Evolutionary conservation across 1,284 basidiomycete species (phyloP).

Genomic region (Dichomitus squalens): DNA sequence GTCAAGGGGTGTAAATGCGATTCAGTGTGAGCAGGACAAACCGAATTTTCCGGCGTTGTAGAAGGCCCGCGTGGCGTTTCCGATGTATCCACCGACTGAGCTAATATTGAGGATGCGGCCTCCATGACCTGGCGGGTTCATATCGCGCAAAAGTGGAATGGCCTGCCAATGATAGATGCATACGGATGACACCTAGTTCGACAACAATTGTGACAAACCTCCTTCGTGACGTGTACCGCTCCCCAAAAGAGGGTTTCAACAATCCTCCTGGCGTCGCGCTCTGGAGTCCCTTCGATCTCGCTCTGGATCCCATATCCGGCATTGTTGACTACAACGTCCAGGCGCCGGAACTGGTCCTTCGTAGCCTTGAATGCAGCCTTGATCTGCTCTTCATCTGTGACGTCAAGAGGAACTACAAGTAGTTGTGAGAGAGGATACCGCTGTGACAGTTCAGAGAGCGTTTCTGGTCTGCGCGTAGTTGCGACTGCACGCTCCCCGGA

Average conservation of each 20-base stretch:
- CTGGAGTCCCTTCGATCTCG: conserved; percentile 39
- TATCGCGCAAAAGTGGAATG: conserved; percentile 41
- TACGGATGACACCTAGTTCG: too few relatives aligned
- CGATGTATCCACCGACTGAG: conserved; percentile 30
- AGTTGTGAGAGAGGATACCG: conserved; percentile 28
- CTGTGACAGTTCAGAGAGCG: conserved; percentile 25
- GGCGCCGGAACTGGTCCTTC: conserved; percentile 38
- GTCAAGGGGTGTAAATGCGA: too few relatives aligned
- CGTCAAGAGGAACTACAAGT: conserved; percentile 43
- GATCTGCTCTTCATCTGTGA: conserved; percentile 35
- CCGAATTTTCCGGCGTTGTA: conserved; percentile 36
- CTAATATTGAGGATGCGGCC: conserved; percentile 37
- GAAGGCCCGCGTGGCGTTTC: conserved; percentile 27
- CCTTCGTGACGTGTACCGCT: conserved; percentile 33
- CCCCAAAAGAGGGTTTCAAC: conserved; percentile 45
- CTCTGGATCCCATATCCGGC: conserved; percentile 36
- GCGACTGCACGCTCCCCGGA: conserved; percentile 36
- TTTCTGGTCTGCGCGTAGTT: conserved; percentile 32
- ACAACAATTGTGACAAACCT: too few relatives aligned
- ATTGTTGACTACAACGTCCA: conserved; percentile 50
- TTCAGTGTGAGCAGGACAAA: too few relatives aligned
- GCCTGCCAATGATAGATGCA: conserved; percentile 31
- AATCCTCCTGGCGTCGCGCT: conserved; percentile 33
- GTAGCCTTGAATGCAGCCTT: conserved; percentile 37
- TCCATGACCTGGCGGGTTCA: conserved; percentile 35